phyloP scores from a whole-genome alignment of 139 green algal species.

The Ostreobium quekettii region DNA sequence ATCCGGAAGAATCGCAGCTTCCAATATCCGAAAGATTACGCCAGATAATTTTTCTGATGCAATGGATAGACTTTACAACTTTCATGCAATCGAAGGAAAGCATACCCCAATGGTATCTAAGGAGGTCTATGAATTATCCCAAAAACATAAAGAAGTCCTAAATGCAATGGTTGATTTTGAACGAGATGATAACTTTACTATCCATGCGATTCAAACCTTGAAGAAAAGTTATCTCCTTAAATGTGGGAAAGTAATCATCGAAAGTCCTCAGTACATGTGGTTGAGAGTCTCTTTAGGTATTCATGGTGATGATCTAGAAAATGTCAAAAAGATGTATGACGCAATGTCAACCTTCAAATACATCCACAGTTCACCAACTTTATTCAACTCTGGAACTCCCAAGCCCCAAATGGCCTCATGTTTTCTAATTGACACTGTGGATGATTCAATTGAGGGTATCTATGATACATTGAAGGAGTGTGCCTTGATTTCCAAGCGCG shows the following conservation, averaged over 20 bases:
- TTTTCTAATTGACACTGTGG: conserved; percentile 28
- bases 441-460: conserved; percentile 36
- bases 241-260: conserved; percentile 15
- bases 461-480: conserved; percentile 31
- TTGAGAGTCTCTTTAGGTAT: conserved; percentile 33
- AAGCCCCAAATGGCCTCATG: conserved; percentile 24
- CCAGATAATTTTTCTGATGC: conserved; percentile 10
- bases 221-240: conserved; percentile 23
- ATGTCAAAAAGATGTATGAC: conserved; percentile 27
- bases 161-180: conserved; percentile 15
- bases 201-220: conserved; percentile 30
- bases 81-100: conserved; percentile 2
- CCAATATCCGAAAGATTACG: conserved; percentile 26
- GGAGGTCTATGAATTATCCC: conserved; percentile 8
- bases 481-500: conserved; percentile 31
- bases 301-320: conserved; percentile 20
- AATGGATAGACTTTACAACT: conserved; percentile 7
- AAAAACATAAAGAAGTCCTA: conserved; percentile 2
- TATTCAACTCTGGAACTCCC: conserved; percentile 35
- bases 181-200: conserved; percentile 22
- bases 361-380: conserved; percentile 30
- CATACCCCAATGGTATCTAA: neutral
- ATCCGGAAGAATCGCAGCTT: conserved; percentile 16
- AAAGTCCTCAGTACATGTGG: conserved; percentile 36
- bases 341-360: conserved; percentile 16